phyloP scores from a whole-genome alignment of 140 eudicot genomes.

The Cichorium intybus region DNA sequence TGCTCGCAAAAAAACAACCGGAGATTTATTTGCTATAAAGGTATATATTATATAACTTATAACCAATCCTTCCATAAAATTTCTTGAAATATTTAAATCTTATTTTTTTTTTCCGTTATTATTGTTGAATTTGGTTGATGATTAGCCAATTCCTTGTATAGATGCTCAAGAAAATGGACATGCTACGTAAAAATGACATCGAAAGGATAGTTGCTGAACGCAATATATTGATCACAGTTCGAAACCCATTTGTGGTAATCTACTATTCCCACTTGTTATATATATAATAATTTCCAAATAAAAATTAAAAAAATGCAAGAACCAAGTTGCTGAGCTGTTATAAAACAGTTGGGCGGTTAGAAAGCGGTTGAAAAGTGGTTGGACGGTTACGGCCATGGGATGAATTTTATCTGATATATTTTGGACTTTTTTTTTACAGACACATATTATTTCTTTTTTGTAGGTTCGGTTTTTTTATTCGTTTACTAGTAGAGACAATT shows the following conservation, averaged over 20 bases:
- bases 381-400: no score
- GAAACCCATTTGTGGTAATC: constrained; percentile 92
- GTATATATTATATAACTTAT: constrained; percentile 38
- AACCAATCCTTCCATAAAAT: background rate
- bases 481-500: constrained; percentile 75
- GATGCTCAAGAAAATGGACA: constrained; percentile 84
- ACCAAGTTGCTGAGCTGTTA: no score
- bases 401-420: no score
- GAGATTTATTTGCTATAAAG: constrained; percentile 96
- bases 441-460: constrained; percentile 15
- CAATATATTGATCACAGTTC: constrained; percentile 80
- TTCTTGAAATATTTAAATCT: background rate
- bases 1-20: constrained; percentile 82
- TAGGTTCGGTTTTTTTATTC: constrained; percentile 92
- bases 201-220: constrained; percentile 90
- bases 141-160: constrained; percentile 32
- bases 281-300: no score
- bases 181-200: constrained; percentile 82
- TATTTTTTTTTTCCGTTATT: background rate
- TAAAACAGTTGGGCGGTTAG: no score
- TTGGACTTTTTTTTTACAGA: background rate
- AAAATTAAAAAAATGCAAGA: no score
- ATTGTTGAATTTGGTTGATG: background rate
- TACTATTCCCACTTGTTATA: background rate
- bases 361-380: no score